phyloP scores from a whole-genome alignment of 2,329 filamentous ascomycete genomes.

The Cladosporium sp. region DNA sequence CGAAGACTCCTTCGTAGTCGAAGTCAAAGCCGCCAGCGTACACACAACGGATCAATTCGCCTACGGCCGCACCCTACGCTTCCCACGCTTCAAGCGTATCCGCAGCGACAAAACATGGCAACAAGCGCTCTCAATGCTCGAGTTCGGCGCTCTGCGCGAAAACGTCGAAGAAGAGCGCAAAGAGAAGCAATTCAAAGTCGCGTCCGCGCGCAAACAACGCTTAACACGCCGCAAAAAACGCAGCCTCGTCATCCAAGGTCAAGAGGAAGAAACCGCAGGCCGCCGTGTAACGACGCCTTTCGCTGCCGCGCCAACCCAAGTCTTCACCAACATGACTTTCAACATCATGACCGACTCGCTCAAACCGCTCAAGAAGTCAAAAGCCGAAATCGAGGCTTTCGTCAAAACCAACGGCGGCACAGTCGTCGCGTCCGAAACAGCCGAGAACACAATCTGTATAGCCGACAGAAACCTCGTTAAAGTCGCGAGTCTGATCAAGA shows the following conservation, averaged over 20 bases:
- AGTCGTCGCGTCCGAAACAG: slow-evolving; percentile 71
- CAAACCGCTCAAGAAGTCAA: slow-evolving; percentile 70
- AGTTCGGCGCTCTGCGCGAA: slow-evolving; percentile 71
- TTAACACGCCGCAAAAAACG: slow-evolving; percentile 63
- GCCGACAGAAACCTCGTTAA: slow-evolving; percentile 79
- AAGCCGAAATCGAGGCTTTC: slow-evolving; percentile 74
- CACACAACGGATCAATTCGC: slow-evolving; percentile 75
- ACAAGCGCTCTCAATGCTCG: slow-evolving; percentile 72
- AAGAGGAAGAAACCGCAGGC: slow-evolving; percentile 53
- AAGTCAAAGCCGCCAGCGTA: slow-evolving; percentile 83
- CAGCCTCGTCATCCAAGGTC: slow-evolving; percentile 72
- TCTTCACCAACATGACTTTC: slow-evolving; percentile 78
- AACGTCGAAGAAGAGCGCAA: slow-evolving; percentile 69
- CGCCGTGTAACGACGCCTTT: slow-evolving; percentile 52
- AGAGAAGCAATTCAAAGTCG: slow-evolving; percentile 74
- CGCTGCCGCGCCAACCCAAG: slow-evolving; percentile 57
- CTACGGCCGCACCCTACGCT: slow-evolving; percentile 75
- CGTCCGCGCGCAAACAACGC: slow-evolving; percentile 64
- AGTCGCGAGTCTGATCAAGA: slow-evolving; percentile 78
- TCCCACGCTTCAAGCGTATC: slow-evolving; percentile 82
- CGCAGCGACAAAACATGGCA: slow-evolving; percentile 84
- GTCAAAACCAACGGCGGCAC: slow-evolving; percentile 82
- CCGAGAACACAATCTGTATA: slow-evolving; percentile 67
- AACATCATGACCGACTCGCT: slow-evolving; percentile 76
- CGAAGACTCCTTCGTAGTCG: slow-evolving; percentile 80